Evolutionary conservation across 306 rosid species (phyloP), one percentile per base, ranked within the genome.

Genomic region (Clitoria ternatea): DNA sequence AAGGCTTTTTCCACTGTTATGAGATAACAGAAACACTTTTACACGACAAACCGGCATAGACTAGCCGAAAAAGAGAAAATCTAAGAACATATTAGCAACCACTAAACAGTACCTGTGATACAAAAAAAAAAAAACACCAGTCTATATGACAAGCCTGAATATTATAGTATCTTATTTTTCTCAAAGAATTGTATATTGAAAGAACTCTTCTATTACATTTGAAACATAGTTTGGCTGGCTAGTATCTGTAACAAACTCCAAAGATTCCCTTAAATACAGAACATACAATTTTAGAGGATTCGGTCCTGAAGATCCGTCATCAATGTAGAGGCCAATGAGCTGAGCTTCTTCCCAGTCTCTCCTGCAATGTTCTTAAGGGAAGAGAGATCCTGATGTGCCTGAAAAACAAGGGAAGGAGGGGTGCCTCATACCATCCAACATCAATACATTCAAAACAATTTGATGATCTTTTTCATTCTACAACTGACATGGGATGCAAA

Each of bases 271-370:
- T 66, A 70, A 61, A 69, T 68, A 62, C 63, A 69, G 3, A 50
- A 40, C 74, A 79, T 72, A 79, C 72, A 80, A 59, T 24, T 81
- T 90, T 79, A 94, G 48, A 90, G 97, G 82, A 94, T 86, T 84
- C 97, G 79, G 88, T 90, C 98, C 70, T 94, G 97, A 77, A 94
- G 85, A 83, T 94, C 97, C 9, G 96, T 85, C 73, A 94, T 89
- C 72, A 94, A 85, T 72, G 79, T 85, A 73, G 92, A 85, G 33
- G 99, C 97, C 74, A 94, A 77, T 5, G 96, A 84, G 80, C 84
- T 89, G 43, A 94, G 96, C 82, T 84, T 94, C 92, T 94, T 94
- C 73, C 99, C 97, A 0, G 99, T 94, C 84, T 94, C 97, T 49
- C 97, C 99, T 0, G 99, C 99, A 42, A 94, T 91, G 70, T 85